A percentile compares a stretch with the other conserved stretches of the same genome.
These are phyloP conservation scores for Narthecium ossifragum DNA, from an alignment of 106 monocot genomes.

Conservation along the genomic window DNA sequence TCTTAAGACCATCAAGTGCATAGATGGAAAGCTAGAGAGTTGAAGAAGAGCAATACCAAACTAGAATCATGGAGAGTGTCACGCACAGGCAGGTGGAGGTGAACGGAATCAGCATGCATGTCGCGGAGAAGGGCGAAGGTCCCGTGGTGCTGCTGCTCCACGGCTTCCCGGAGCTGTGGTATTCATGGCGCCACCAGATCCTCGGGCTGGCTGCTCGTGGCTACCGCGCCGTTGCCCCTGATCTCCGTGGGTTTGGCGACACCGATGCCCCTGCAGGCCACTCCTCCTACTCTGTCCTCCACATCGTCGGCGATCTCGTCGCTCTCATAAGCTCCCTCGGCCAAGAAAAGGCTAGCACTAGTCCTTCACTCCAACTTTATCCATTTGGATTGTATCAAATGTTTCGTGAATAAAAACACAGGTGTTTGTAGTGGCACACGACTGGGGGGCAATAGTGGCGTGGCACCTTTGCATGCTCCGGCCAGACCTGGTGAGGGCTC, in stretches of 20 bases:
- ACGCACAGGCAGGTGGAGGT: neutral
- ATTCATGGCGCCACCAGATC: conserved; percentile 38
- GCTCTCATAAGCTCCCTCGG: conserved; percentile 25
- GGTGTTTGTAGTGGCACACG: conserved; percentile 75
- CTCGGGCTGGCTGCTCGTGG: conserved; percentile 28
- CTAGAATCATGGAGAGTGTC: neutral
- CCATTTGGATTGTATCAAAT: neutral
- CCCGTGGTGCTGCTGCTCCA: conserved; percentile 10
- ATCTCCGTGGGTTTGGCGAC: conserved; percentile 13
- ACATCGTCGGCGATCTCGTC: conserved; percentile 19
- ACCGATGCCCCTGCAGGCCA: conserved; percentile 1
- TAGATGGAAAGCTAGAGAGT: too few species aligned
- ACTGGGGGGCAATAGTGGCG: conserved; percentile 61
- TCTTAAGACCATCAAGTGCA: too few species aligned
- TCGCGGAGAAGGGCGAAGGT: conserved; percentile 13
- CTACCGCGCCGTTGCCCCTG: conserved; percentile 27
- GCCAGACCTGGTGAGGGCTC: conserved; percentile 50
- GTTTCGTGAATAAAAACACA: neutral
- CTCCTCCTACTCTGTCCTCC: conserved; percentile 11
- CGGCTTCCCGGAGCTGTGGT: conserved; percentile 20
- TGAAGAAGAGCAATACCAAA: too few species aligned
- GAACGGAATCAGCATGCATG: conserved; percentile 17
- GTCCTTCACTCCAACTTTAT: too few species aligned
- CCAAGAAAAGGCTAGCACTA: conserved; percentile 19
- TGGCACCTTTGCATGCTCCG: conserved; percentile 52